Evolutionary conservation across 1,284 basidiomycete genomes (phyloP).

Genomic region (Hemileia vastatrix): DNA sequence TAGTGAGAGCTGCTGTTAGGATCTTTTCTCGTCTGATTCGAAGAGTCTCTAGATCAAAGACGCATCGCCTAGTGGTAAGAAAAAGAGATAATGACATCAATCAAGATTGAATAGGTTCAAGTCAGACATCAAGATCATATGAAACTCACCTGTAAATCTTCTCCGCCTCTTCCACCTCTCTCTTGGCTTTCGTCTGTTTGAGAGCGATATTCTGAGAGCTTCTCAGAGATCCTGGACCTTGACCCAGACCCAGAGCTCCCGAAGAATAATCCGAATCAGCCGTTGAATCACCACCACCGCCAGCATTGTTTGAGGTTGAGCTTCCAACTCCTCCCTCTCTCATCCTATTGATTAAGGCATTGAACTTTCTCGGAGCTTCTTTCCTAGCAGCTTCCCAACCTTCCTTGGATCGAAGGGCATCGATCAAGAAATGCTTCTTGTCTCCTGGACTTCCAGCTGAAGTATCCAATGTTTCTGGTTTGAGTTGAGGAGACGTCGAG

Average conservation of each 20-base stretch:
- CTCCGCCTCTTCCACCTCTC: no score
- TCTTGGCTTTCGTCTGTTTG: no score
- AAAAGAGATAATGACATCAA: no score
- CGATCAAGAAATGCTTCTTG: slow-evolving; percentile 31
- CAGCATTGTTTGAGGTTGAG: not conserved
- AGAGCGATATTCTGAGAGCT: slow-evolving; percentile 22
- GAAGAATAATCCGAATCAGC: not conserved
- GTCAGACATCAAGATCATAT: no score
- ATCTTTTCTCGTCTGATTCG: slow-evolving; percentile 65
- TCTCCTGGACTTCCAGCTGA: slow-evolving; percentile 22
- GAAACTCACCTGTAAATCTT: no score
- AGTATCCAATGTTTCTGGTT: slow-evolving; percentile 12
- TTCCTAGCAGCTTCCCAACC: slow-evolving; percentile 37
- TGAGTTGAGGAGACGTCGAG: not conserved
- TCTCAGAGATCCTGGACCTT: slow-evolving; percentile 22
- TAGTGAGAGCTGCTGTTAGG: slow-evolving; percentile 68
- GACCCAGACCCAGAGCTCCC: slow-evolving; percentile 17
- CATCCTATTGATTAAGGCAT: slow-evolving; percentile 39
- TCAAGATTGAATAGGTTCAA: no score
- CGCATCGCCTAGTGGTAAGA: no score
- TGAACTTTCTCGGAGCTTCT: slow-evolving; percentile 40
- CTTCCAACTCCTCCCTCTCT: slow-evolving; percentile 29
- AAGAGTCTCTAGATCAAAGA: no score
- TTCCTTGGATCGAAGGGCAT: slow-evolving; percentile 36
- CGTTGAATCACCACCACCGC: not conserved